Percentiles rank a stretch among this genome's conserved stretches.
phyloP scores from a whole-genome alignment of 2,329 filamentous ascomycete species.

The Aplosporella prunicola region DNA sequence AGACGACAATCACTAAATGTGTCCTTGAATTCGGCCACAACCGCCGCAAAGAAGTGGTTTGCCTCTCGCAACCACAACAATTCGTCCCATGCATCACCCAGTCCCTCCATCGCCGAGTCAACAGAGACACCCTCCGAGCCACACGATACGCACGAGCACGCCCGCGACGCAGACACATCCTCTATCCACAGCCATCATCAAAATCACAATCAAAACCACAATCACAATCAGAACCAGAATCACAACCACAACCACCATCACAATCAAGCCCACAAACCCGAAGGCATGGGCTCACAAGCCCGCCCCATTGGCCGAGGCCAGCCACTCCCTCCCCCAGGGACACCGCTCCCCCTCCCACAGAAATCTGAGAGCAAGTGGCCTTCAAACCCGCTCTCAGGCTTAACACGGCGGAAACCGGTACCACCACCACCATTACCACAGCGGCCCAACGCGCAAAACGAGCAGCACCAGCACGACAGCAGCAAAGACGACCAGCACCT shows the following conservation, averaged over 20 bases:
- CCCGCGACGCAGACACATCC: too few species aligned
- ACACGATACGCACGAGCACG: too few species aligned
- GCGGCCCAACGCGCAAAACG: too few species aligned
- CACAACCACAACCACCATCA: neutral
- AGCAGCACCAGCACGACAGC: too few species aligned
- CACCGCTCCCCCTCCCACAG: slow-evolving; percentile 63
- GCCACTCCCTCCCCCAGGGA: slow-evolving; percentile 71
- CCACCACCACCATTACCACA: too few species aligned
- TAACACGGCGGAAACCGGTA: too few species aligned
- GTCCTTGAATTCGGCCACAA: slow-evolving; percentile 39
- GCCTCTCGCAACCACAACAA: slow-evolving; percentile 35
- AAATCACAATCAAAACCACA: neutral
- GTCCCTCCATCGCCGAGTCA: neutral
- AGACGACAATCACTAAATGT: slow-evolving; percentile 22
- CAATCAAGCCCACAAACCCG: slow-evolving; percentile 30
- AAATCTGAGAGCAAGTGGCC: slow-evolving; percentile 40
- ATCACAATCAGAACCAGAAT: neutral
- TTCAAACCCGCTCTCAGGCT: too few species aligned
- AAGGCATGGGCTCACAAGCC: slow-evolving; percentile 14
- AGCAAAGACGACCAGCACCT: too few species aligned
- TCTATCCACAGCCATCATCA: too few species aligned
- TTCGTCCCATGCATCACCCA: slow-evolving; percentile 19
- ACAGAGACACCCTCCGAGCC: too few species aligned
- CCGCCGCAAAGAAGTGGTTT: slow-evolving; percentile 53
- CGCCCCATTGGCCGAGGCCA: slow-evolving; percentile 70